Conservation (phyloP, 306 rosid genomes). For the Bauhinia variegata region DNA sequence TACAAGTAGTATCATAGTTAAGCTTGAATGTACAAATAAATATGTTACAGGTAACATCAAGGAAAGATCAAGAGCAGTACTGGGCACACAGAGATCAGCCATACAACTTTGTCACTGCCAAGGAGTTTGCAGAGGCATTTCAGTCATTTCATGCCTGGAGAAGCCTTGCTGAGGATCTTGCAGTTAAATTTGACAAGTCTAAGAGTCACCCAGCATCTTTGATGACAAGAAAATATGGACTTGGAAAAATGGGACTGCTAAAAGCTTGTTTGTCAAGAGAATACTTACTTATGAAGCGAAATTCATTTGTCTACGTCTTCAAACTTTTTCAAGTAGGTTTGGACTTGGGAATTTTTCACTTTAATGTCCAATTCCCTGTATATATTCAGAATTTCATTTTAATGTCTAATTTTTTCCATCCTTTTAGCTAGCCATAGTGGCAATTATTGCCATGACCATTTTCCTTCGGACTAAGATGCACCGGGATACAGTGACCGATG, state of each 20-base stretch:
- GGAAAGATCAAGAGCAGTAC: slow-evolving; percentile 59
- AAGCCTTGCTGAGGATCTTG: slow-evolving; percentile 42
- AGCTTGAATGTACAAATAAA: slow-evolving; percentile 8
- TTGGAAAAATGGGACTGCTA: slow-evolving; percentile 43
- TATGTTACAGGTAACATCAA: slow-evolving; percentile 55
- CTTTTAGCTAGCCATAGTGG: slow-evolving; percentile 43
- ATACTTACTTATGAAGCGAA: slow-evolving; percentile 65
- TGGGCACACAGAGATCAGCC: slow-evolving; percentile 48
- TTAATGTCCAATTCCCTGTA: background rate
- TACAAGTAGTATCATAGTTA: background rate
- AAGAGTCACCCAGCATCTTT: slow-evolving; percentile 62
- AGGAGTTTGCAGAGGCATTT: slow-evolving; percentile 48
- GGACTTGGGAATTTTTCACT: slow-evolving; percentile 16
- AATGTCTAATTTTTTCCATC: background rate
- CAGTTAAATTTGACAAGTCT: slow-evolving; percentile 50
- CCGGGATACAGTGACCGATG: slow-evolving; percentile 44
- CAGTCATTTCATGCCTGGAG: slow-evolving; percentile 49
- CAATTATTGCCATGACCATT: slow-evolving; percentile 48
- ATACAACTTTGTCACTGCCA: slow-evolving; percentile 47
- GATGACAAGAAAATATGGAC: slow-evolving; percentile 44
- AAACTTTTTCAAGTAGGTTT: slow-evolving; percentile 51
- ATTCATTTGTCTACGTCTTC: slow-evolving; percentile 51
- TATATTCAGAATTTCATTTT: background rate
- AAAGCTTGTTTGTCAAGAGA: slow-evolving; percentile 68
- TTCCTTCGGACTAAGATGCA: slow-evolving; percentile 55